Evolutionary conservation across 768 basidiomycete species (phyloP).

Genomic region (Naganishia vishniacii): DNA sequence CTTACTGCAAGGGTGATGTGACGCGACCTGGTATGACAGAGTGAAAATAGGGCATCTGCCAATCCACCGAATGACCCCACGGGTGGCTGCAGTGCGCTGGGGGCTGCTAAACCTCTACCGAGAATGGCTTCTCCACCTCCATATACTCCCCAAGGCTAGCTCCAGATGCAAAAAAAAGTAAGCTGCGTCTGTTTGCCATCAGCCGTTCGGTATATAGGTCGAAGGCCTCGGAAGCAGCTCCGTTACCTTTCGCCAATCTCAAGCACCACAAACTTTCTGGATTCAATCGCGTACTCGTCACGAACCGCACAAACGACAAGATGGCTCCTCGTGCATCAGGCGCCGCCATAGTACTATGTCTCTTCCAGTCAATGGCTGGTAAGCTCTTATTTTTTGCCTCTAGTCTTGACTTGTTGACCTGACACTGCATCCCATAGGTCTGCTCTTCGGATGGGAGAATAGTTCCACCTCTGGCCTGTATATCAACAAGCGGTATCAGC

Average conservation of each 20-base stretch:
- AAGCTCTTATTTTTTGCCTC: background rate
- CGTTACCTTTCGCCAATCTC: background rate
- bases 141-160: background rate
- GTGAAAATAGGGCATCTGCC: background rate
- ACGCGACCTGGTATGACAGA: slow-evolving; percentile 10
- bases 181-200: background rate
- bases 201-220: slow-evolving; percentile 6
- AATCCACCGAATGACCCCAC: background rate
- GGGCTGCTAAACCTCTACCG: background rate
- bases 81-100: background rate
- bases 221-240: background rate
- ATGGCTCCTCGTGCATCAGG: slow-evolving; percentile 34
- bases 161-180: background rate
- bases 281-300: background rate
- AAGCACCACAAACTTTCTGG: background rate
- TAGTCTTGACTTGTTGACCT: too few species aligned
- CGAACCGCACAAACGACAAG: background rate
- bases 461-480: slow-evolving; percentile 45
- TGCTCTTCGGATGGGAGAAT: slow-evolving; percentile 47
- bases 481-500: slow-evolving; percentile 38
- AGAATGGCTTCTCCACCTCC: slow-evolving; percentile 14
- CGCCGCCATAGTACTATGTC: slow-evolving; percentile 43
- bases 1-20: background rate
- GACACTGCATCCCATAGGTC: slow-evolving; percentile 14
- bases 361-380: slow-evolving; percentile 46